Base-by-base conservation (phyloP, 176 grass and related monocot species). In the Secale cereale region DNA sequence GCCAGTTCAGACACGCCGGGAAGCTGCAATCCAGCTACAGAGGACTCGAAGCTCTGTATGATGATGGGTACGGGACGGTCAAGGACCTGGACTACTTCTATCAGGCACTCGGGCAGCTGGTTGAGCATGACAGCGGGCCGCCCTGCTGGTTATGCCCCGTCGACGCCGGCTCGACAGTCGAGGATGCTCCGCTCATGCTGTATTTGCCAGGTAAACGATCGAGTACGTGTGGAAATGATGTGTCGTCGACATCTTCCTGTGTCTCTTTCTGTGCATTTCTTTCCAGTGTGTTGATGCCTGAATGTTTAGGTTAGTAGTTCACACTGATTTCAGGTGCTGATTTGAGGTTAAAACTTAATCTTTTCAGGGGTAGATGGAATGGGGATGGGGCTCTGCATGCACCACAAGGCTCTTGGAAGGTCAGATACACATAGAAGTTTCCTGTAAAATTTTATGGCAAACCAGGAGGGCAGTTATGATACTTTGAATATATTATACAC, bases 371-470 rank as follows among this genome's bases (percentile, higher is more conserved):
- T 85, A n/a, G 89, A 89, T 67, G 92, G 92, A 15, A 91, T 81
- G 80, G 92, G 92, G 19, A 77, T 85, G 80, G 92, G 92, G 16
- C 92, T 94, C n/a, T 87, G 91, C 43, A 94, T 94, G 92, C 92
- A 94, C 82, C 92, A 94, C 65, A 84, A 89, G 83, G 92, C 86
- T 73, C 92, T 94, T 60, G 92, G 92, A 56, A 94, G 92, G 92
- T 89, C 31, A 20, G 40, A 85, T 86, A 22, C 4, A 32, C 15
- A 30, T 2, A 70, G 19, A 54, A 72, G 1, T 37, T 56, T 9
- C 37, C 41, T 3, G 2, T 12, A 36, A 9, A 48, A 36, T 17
- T 9, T 80, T 8, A 29, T 25, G 10, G 28, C 19, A 25, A 28
- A 73, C 32, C 22, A 4, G 0, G 30, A 19, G 15, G 13, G 30